Evolutionary conservation across 257 asterid species (phyloP), one percentile per base, ranked within the genome.

Genomic region (Coffea canephora): DNA sequence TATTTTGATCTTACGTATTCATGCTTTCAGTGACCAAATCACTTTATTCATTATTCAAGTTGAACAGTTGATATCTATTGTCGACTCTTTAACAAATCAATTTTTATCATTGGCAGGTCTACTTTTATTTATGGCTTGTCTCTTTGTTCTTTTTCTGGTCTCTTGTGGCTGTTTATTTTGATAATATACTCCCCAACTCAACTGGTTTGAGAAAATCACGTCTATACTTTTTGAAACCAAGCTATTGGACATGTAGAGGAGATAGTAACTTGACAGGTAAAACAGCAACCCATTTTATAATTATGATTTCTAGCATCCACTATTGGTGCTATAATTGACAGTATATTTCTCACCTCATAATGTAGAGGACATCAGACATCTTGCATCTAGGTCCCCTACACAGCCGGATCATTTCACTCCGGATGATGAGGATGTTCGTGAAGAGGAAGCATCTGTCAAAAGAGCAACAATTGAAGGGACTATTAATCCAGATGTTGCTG

Each of bases 191-290:
- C 14, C 86, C 88, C 4, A 84, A 82, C 74, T 71, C 79, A 21
- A 80, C 85, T 64, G 87, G 87, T 52, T 83, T 78, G 73, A 80
- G 85, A 9, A 87, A 72, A 61, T 77, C 86, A 4, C 48, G 46
- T 45, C 23, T 74, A 15, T 84, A 82, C 77, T 84, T 87, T 62
- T 66, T 84, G 71, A 82, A 15, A 46, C 84, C 84, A 39, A 79
- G 83, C 77, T 87, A 84, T 71, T 84, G 90, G 90, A 65, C 83
- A 34, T 87, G 87, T 36, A 82, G 74, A 78, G 81, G 84, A 55
- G 85, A 80, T 52, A 64, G 66, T 69, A 74, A 77, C 27, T 69
- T 39, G 57, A 43, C 69, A 80, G 87, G 85, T 84, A n/a, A 81
- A 12, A 55, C 16, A 16, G 39, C n/a, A 41, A 1, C n/a, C 16